Evolutionary conservation across 2,329 filamentous ascomycete species (phyloP).

Genomic region (Aspergillus candidus): DNA sequence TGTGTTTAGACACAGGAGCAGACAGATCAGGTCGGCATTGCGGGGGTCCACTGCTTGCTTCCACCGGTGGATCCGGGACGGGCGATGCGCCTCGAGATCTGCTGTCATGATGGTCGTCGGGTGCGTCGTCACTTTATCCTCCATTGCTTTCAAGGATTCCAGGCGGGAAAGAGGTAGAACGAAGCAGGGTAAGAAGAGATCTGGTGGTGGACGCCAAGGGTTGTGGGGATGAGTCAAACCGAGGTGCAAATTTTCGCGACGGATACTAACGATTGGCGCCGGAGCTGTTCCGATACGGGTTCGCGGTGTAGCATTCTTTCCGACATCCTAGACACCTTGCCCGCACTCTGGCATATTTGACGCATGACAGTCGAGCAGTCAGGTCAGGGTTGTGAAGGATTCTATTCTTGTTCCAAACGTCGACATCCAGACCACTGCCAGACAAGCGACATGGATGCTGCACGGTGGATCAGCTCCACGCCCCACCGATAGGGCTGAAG

Average conservation of each 20-base stretch:
- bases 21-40: constrained; percentile 33
- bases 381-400: too few species aligned
- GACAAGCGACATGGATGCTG: background rate
- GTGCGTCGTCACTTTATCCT: constrained; percentile 8
- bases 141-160: constrained; percentile 7
- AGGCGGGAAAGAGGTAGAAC: background rate
- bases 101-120: too few species aligned
- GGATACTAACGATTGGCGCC: too few species aligned
- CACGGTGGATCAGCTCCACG: constrained; percentile 5
- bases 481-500: constrained; percentile 12
- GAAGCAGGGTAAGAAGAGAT: background rate
- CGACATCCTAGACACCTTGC: too few species aligned
- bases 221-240: background rate
- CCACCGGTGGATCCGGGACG: constrained; percentile 21
- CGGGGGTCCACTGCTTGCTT: constrained; percentile 24
- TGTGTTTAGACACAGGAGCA: constrained; percentile 37
- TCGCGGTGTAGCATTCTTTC: too few species aligned
- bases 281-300: background rate
- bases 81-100: constrained; percentile 3
- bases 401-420: too few species aligned
- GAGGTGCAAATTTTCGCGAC: too few species aligned
- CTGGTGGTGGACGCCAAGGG: background rate
- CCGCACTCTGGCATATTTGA: too few species aligned
- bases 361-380: too few species aligned
- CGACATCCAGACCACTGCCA: background rate